Base-by-base conservation (phyloP, 169 alveolate genomes). In the Prorocentrum cordatum region DNA sequence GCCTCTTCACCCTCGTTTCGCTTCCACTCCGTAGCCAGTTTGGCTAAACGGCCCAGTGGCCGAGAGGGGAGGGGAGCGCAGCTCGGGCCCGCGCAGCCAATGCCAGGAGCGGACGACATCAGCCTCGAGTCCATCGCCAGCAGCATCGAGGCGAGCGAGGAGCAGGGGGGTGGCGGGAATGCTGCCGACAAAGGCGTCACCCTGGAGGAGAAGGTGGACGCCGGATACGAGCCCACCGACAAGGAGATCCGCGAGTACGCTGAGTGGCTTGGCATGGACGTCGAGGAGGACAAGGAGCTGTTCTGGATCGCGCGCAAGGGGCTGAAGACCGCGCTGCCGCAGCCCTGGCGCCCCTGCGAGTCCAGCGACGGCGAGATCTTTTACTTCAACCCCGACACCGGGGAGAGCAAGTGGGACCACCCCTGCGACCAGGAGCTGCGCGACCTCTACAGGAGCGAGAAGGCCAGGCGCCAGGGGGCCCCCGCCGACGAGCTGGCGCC, bases 321-420 rank as follows among this genome's bases (percentile, higher is more conserved):
- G 27, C 22, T 71, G 83, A 71, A 71, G 45, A 71, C 83, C 20
- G 67, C 83, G 2, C 24, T 71, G 64, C 83, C 83, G 22, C 39
- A 71, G 36, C 83, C 83, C 16, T 71, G 83, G 83, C 83, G 83
- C 10, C 83, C 83, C 38, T 71, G 59, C 36, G 83, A 71, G 83
- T 64, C 61, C 64, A n/a, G 20, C 31, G 45, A 45, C 32, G 83
- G 83, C 12, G 83, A 71, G 66, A 71, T 71, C 45, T 71, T 71
- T 66, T 71, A 42, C 42, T 45, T 42, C 83, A 71, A 71, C 9
- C 83, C 83, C 1, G 67, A 42, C 22, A 71, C 83, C 10, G 83
- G 68, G 1, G 83, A 47, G 22, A 71, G 83, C 59, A 64, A 71
- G 33, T 71, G 83, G 83, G 83, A 71, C 29, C 83, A 71, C 26